Evolutionary conservation across 2,329 filamentous ascomycete genomes (phyloP).

Genomic region (Pezicula neosporulosa): DNA sequence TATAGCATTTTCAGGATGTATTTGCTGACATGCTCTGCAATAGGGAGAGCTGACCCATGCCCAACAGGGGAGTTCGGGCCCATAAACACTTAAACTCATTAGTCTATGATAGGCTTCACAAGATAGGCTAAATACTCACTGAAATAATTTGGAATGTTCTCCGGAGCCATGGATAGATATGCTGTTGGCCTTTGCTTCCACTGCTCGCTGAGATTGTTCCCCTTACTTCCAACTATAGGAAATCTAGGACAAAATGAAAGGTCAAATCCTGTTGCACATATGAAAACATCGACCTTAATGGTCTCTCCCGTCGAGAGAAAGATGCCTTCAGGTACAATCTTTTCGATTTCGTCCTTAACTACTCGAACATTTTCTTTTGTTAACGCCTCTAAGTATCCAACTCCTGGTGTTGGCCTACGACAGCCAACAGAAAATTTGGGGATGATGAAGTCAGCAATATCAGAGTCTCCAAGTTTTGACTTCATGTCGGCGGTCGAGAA

Average conservation of each 20-base stretch:
- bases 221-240: not conserved
- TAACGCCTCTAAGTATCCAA: slow-evolving; percentile 31
- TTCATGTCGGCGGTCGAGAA: not conserved
- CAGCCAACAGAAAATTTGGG: not conserved
- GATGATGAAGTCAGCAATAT: not conserved
- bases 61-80: not conserved
- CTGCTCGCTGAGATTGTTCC: not conserved
- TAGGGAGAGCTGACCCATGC: not conserved
- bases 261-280: slow-evolving; percentile 56
- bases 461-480: not conserved
- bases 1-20: slow-evolving; percentile 1
- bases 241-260: slow-evolving; percentile 27
- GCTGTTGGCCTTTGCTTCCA: not conserved
- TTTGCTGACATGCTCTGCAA: not conserved
- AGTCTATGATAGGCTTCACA: not conserved
- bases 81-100: not conserved
- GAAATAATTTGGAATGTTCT: not conserved
- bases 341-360: slow-evolving; percentile 29
- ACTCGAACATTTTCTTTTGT: slow-evolving; percentile 26
- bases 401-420: slow-evolving; percentile 32
- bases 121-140: not conserved
- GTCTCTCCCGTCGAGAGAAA: slow-evolving; percentile 19
- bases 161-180: not conserved
- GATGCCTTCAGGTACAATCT: slow-evolving; percentile 28
- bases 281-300: slow-evolving; percentile 46